phyloP scores from a whole-genome alignment of 2,329 filamentous ascomycete species.

The Cyphellophora europaea region DNA sequence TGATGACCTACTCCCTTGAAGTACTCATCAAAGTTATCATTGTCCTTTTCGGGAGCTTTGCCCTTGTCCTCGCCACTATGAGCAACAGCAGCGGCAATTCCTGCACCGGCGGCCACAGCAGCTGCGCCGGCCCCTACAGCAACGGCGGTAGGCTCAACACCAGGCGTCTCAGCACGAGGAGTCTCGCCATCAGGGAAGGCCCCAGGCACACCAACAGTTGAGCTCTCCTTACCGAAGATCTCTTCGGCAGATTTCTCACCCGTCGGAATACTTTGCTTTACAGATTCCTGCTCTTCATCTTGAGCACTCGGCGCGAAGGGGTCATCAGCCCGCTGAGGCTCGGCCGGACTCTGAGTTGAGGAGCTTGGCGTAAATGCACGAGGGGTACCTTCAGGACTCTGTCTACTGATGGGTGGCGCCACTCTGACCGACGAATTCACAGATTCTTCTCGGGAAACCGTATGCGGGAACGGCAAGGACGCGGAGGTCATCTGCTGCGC shows the following conservation, averaged over 20 bases:
- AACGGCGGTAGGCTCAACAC: conserved; percentile 2
- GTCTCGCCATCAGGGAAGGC: conserved; percentile 36
- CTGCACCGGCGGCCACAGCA: conserved; percentile 5
- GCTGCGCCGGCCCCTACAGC: conserved; percentile 9
- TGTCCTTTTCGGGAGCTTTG: conserved; percentile 21
- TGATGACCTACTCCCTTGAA: conserved; percentile 34
- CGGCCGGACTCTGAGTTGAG: background rate
- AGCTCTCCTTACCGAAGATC: conserved; percentile 11
- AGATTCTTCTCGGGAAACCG: conserved; percentile 51
- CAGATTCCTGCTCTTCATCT: conserved; percentile 19
- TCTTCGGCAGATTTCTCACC: conserved; percentile 5
- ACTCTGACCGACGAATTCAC: conserved; percentile 69
- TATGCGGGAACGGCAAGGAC: conserved; percentile 60
- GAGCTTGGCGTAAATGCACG: conserved; percentile 23
- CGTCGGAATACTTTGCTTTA: conserved; percentile 13
- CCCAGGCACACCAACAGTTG: conserved; percentile 31
- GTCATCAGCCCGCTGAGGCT: conserved; percentile 9
- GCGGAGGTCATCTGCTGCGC: conserved; percentile 70
- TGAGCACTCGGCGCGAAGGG: conserved; percentile 15
- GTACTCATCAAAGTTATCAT: conserved; percentile 34
- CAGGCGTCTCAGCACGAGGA: conserved; percentile 18
- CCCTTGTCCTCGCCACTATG: conserved; percentile 6
- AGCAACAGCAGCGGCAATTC: conserved; percentile 3
- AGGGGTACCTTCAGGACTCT: conserved; percentile 40
- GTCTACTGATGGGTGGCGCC: conserved; percentile 60